These are phyloP conservation scores for Citrus reticulata DNA, from an alignment of 345 rosid genomes.

Conservation along the genomic window DNA sequence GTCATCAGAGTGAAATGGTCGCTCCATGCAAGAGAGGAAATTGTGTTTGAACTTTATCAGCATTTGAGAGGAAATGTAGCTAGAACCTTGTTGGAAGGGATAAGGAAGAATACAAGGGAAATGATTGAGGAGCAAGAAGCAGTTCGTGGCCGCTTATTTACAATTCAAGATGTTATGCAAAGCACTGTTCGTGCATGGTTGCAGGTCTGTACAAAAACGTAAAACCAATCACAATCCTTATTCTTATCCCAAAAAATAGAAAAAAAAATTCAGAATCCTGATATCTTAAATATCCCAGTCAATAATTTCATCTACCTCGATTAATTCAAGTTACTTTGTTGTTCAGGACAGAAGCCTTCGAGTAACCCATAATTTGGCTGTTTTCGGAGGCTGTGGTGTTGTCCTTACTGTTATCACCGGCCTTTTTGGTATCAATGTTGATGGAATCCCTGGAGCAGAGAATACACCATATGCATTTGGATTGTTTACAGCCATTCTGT, in stretches of 20 bases:
- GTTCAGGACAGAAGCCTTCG: constrained; percentile 81
- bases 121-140: constrained; percentile 99
- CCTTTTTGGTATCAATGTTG: constrained; percentile 96
- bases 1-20: constrained; percentile 99
- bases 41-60: constrained; percentile 83
- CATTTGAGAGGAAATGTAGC: constrained; percentile 66
- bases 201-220: constrained; percentile 46
- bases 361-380: constrained; percentile 86
- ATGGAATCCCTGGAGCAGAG: constrained; percentile 82
- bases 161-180: constrained; percentile 98
- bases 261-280: neutral
- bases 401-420: constrained; percentile 78
- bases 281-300: neutral
- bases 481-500: constrained; percentile 55
- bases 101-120: constrained; percentile 73
- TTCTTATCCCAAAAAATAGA: too few relatives aligned
- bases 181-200: constrained; percentile 98
- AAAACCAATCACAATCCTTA: neutral
- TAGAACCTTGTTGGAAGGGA: constrained; percentile 50
- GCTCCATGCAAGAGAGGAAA: constrained; percentile 97
- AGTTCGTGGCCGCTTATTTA: constrained; percentile 90
- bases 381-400: constrained; percentile 92
- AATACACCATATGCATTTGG: constrained; percentile 87
- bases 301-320: neutral
- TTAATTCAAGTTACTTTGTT: neutral